Evolutionary conservation across 1,284 basidiomycete species (phyloP).

Genomic region (Trametes versicolor): DNA sequence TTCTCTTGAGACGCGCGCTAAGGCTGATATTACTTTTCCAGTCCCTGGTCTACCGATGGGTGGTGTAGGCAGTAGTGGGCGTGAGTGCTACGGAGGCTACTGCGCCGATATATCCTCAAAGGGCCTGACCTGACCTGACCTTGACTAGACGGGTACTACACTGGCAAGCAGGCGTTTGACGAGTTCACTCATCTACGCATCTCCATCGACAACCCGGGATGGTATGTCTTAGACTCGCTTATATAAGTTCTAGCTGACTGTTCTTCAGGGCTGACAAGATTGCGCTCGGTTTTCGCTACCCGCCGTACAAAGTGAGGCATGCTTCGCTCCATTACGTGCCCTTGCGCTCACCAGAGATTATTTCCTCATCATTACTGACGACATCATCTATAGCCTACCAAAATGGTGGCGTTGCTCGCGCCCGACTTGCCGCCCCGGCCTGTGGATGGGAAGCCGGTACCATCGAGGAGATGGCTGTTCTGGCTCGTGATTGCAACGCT

Average conservation of each 20-base stretch:
- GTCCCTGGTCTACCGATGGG: slow-evolving; percentile 73
- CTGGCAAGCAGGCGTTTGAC: slow-evolving; percentile 71
- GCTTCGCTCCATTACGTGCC: too few species aligned
- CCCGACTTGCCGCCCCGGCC: neutral
- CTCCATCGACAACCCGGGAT: slow-evolving; percentile 67
- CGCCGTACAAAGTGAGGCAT: slow-evolving; percentile 38
- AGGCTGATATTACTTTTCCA: too few species aligned
- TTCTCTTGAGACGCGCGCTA: too few species aligned
- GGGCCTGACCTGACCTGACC: too few species aligned
- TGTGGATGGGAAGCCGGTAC: neutral
- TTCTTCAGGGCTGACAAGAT: slow-evolving; percentile 37
- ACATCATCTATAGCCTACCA: too few species aligned
- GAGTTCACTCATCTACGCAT: slow-evolving; percentile 73
- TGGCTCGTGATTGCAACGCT: neutral
- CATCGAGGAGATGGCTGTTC: neutral
- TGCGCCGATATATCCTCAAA: too few species aligned
- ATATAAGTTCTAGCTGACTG: too few species aligned
- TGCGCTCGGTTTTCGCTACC: slow-evolving; percentile 34
- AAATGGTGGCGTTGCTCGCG: neutral
- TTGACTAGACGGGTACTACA: slow-evolving; percentile 71
- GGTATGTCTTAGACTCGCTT: too few species aligned
- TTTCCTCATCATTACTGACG: too few species aligned
- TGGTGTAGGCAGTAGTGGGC: slow-evolving; percentile 73
- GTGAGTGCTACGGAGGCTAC: too few species aligned
- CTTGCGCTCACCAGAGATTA: too few species aligned